phyloP scores from a whole-genome alignment of 495 filamentous ascomycete genomes.

The Penicillium samsonianum region DNA sequence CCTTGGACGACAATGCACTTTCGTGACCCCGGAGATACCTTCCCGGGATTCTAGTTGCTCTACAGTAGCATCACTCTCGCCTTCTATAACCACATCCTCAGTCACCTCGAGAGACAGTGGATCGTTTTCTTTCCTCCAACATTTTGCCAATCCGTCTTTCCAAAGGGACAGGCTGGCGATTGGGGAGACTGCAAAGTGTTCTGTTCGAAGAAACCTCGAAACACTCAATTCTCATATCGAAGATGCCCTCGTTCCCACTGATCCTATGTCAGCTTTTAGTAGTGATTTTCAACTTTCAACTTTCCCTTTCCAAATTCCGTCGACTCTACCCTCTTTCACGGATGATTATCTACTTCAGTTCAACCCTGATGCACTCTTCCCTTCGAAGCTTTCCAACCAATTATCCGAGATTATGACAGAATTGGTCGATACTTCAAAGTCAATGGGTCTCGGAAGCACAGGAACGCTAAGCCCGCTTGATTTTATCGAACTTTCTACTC shows the following conservation, averaged over 20 bases:
- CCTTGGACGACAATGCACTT: constrained; percentile 31
- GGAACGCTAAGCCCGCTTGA: constrained; percentile 20
- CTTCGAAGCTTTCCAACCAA: constrained; percentile 33
- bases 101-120: constrained; percentile 37
- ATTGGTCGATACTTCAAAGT: constrained; percentile 37
- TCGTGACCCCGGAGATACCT: constrained; percentile 9
- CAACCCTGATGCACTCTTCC: constrained; percentile 23
- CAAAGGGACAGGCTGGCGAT: constrained; percentile 40
- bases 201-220: constrained; percentile 36
- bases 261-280: constrained; percentile 20
- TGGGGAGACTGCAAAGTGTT: constrained; percentile 38
- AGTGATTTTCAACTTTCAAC: constrained; percentile 17
- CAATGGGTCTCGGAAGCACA: constrained; percentile 22
- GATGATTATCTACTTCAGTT: constrained; percentile 29
- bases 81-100: constrained; percentile 63
- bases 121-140: constrained; percentile 37
- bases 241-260: constrained; percentile 31
- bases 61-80: constrained; percentile 23
- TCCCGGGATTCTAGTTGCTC: constrained; percentile 10
- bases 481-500: constrained; percentile 24
- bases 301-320: constrained; percentile 19
- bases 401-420: constrained; percentile 33
- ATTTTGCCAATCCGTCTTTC: constrained; percentile 38
- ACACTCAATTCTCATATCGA: constrained; percentile 36
- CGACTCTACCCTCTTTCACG: constrained; percentile 8